Percentiles rank a stretch among this genome's conserved stretches.
phyloP scores from a whole-genome alignment of 345 rosid species.

The Isatis tinctoria region DNA sequence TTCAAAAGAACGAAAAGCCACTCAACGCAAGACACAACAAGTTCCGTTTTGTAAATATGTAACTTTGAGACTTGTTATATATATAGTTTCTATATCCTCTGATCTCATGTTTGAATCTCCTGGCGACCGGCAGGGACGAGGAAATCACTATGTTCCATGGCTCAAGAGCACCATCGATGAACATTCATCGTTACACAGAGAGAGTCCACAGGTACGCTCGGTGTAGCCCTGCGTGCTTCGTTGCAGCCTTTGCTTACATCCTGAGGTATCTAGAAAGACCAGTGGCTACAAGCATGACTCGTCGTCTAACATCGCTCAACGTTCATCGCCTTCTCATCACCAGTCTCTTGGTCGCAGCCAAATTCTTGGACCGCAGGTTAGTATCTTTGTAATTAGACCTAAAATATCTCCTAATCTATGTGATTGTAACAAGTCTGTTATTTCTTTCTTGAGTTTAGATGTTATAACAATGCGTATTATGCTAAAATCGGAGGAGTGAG shows the following conservation, averaged over 20 bases:
- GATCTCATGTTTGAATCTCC: constrained; percentile 11
- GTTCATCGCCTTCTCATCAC: constrained; percentile 45
- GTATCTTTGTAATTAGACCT: constrained; percentile 1
- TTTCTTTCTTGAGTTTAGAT: constrained; percentile 12
- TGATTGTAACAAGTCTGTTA: neutral
- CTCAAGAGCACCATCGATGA: constrained; percentile 27
- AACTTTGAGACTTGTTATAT: neutral
- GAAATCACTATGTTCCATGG: constrained; percentile 36
- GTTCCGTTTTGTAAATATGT: constrained; percentile 18
- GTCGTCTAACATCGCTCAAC: constrained; percentile 38
- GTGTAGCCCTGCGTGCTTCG: constrained; percentile 36
- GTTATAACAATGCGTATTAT: constrained; percentile 38
- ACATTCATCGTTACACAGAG: constrained; percentile 26
- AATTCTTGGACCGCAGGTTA: constrained; percentile 42
- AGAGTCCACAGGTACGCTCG: constrained; percentile 31
- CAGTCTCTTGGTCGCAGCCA: constrained; percentile 38
- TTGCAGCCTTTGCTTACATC: constrained; percentile 29
- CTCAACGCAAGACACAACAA: constrained; percentile 8
- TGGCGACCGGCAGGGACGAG: constrained; percentile 2
- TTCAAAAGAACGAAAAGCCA: constrained; percentile 16
- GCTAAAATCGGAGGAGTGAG: constrained; percentile 48
- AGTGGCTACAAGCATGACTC: constrained; percentile 1
- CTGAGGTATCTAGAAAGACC: constrained; percentile 33
- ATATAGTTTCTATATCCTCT: neutral
- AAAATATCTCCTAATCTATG: neutral